Conservation (phyloP, 2,329 filamentous ascomycete genomes). For the Arthrobotrys iridis region DNA sequence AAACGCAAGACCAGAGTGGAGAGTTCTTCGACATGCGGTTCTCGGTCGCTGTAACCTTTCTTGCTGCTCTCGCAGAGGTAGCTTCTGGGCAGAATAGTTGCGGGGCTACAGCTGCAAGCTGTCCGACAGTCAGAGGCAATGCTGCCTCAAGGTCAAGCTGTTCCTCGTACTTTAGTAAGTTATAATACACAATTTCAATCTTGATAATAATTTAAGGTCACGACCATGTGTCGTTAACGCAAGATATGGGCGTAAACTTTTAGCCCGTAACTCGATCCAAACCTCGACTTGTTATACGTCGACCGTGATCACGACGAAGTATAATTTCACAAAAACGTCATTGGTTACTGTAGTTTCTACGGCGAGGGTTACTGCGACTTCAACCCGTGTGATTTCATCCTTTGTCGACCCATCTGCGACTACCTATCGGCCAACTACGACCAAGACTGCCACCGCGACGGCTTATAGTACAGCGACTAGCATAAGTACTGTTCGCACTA, state of each 20-base stretch:
- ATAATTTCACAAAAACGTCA: not conserved
- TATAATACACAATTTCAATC: not conserved
- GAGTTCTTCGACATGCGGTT: not conserved
- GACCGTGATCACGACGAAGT: not conserved
- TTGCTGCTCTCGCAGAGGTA: not conserved
- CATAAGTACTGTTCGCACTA: not conserved
- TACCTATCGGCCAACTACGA: not conserved
- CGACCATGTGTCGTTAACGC: not conserved
- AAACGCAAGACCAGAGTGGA: not conserved
- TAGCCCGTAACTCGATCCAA: not conserved
- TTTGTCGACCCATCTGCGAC: not conserved
- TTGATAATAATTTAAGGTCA: not conserved
- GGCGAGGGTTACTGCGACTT: not conserved
- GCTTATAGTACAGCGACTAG: not conserved
- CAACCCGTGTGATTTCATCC: not conserved
- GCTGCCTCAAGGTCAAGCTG: slow-evolving; percentile 4
- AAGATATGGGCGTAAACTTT: not conserved
- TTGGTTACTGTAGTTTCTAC: not conserved
- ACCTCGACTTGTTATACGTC: slow-evolving; percentile 11
- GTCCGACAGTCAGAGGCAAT: not conserved
- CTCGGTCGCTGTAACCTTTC: not conserved
- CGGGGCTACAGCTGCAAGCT: not conserved
- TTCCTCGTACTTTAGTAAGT: slow-evolving; percentile 26
- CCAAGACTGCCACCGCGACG: not conserved
- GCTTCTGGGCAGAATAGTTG: not conserved